A percentile compares a stretch with the other conserved stretches of the same genome.
phyloP scores from a whole-genome alignment of 192 early-diverging fungal species.

The Entomortierella parvispora region DNA sequence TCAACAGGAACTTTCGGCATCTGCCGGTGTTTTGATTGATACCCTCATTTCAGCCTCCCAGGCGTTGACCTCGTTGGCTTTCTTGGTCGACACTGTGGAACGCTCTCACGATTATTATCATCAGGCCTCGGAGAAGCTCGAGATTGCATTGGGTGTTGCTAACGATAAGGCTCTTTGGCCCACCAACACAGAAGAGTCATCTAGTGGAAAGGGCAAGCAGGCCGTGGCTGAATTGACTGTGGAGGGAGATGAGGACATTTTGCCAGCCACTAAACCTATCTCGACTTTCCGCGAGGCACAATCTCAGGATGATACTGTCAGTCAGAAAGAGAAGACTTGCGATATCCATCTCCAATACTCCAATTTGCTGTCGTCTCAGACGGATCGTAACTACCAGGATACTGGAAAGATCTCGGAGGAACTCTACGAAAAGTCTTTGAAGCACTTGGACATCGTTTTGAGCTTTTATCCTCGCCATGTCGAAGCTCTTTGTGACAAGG shows the following conservation, averaged over 20 bases:
- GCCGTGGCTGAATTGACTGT: not conserved
- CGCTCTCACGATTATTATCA: constrained; percentile 52
- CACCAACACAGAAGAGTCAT: constrained; percentile 7
- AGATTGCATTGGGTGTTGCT: constrained; percentile 44
- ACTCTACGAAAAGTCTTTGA: constrained; percentile 51
- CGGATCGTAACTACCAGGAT: constrained; percentile 58
- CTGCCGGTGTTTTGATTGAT: constrained; percentile 58
- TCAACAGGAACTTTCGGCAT: constrained; percentile 47
- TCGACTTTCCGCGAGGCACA: constrained; percentile 40
- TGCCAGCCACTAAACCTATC: constrained; percentile 38
- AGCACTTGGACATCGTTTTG: constrained; percentile 54
- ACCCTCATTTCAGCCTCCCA: constrained; percentile 61
- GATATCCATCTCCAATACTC: constrained; percentile 61
- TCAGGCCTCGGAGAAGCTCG: constrained; percentile 54
- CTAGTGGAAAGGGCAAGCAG: constrained; percentile 36
- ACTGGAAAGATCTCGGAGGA: constrained; percentile 44
- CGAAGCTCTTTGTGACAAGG: constrained; percentile 66
- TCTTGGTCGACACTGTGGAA: constrained; percentile 55
- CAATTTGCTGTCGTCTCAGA: constrained; percentile 53
- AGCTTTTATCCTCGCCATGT: constrained; percentile 53
- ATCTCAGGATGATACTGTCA: constrained; percentile 38
- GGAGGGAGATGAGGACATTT: constrained; percentile 41
- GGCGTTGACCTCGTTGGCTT: constrained; percentile 60
- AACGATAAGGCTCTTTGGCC: constrained; percentile 47
- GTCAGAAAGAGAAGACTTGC: constrained; percentile 46